Evolutionary conservation across 441 rosid species (phyloP), one percentile per base, ranked within the genome.

Genomic region (Croton setiger): DNA sequence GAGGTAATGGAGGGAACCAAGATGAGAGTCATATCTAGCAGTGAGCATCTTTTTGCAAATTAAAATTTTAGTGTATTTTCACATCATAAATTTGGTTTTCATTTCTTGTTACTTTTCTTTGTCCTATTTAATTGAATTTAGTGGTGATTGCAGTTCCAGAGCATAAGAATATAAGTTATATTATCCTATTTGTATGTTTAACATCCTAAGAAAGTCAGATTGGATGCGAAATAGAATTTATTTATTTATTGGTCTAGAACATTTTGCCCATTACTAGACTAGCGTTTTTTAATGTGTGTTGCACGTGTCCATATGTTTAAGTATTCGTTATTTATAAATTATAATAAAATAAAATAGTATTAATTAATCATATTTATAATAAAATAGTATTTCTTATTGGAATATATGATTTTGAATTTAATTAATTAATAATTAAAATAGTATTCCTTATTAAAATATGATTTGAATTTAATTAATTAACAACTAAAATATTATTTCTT

Each of bases 1-100:
- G 7, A 53, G 37, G 23, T 43, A 70, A 44, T 37, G 14, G 17
- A 43, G 33, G 37, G 62, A 62, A 20, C 35, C 4, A n/a, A 14
- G 14, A 61, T 23, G 41, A 20, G 18, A 69, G 49, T 17, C 54
- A 31, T 31, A 20, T 63, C 35, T 15, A 39, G n/a, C 60, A 63
- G 31, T 17, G 36, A 35, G 52, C 69, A 57, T 64, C 64, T 47
- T 2, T 41, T 12, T 31, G 52, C 7, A 35, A 68, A 68, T 17
- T 1, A 44, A 45, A 58, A 27, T n/a, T 35, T 44, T 55, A 36
- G 10, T 11, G 7, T 7, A 33, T 59, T 20, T 63, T 21, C n/a
- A 57, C 36, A 20, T 35, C 35, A 10, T 7, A 63, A 63, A 35
- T 27, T 51, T 39, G 44, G 31, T 27, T 63, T 52, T 55, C 48